phyloP scores from a whole-genome alignment of 192 early-diverging fungal species.

The Paraglomus occultum region DNA sequence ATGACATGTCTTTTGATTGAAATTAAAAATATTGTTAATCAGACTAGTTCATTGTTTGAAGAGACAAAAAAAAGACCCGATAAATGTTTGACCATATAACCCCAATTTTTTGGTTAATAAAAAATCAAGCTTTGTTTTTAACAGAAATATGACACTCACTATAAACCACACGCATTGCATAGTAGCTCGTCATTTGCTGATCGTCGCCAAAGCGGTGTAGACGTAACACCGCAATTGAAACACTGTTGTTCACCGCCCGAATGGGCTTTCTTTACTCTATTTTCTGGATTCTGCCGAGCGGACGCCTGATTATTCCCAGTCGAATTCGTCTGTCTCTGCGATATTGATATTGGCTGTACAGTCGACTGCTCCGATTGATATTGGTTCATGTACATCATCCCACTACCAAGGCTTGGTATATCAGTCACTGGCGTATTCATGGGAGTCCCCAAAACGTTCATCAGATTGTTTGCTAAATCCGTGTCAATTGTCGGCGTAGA shows the following conservation, averaged over 20 bases:
- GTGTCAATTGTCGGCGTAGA: not conserved
- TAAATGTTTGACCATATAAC: not conserved
- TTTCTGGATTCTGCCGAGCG: not conserved
- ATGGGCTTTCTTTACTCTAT: conserved; percentile 16
- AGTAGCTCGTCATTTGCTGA: conserved; percentile 81
- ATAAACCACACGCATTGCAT: conserved; percentile 98
- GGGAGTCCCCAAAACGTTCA: not conserved
- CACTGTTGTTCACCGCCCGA: conserved; percentile 30
- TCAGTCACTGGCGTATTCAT: conserved; percentile 15
- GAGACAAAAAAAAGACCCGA: not conserved
- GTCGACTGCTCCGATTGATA: conserved; percentile 1
- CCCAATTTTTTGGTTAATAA: conserved; percentile 12
- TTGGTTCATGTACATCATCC: conserved; percentile 18
- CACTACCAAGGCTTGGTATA: conserved; percentile 7
- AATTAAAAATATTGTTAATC: not conserved
- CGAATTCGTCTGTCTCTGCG: not conserved
- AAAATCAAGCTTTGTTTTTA: not conserved
- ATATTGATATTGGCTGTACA: not conserved
- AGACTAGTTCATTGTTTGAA: not conserved
- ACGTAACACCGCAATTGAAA: conserved; percentile 73
- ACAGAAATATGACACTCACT: conserved; percentile 49
- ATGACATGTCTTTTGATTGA: too few relatives aligned
- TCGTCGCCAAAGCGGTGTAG: conserved; percentile 92
- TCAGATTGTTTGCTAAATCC: not conserved
- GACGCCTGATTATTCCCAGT: not conserved